Evolutionary conservation across 106 monocot species (phyloP).

Genomic region (Dioscorea alata): DNA sequence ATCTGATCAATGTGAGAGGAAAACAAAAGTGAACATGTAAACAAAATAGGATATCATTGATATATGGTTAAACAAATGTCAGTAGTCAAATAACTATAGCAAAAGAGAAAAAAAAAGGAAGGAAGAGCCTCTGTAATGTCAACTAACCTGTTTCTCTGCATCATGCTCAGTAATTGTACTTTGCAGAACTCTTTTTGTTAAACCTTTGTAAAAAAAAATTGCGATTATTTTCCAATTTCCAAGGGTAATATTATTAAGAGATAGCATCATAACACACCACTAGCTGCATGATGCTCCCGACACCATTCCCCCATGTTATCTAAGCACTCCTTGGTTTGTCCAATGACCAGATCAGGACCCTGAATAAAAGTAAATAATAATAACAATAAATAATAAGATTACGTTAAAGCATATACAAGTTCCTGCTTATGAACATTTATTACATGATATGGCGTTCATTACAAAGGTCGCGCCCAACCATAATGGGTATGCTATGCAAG

Average conservation of each 20-base stretch:
- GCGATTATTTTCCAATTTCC: background rate
- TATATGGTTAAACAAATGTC: too few species aligned
- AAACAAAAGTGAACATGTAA: too few species aligned
- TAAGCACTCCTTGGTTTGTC: slow-evolving; percentile 76
- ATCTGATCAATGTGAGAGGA: too few species aligned
- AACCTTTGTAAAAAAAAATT: slow-evolving; percentile 36
- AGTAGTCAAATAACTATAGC: background rate
- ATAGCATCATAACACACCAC: slow-evolving; percentile 58
- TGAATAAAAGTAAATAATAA: slow-evolving; percentile 12
- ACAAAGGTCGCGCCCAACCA: too few species aligned
- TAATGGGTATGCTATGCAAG: too few species aligned
- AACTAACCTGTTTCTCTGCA: slow-evolving; percentile 80
- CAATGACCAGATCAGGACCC: slow-evolving; percentile 95
- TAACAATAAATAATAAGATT: too few species aligned
- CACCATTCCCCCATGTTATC: slow-evolving; percentile 98
- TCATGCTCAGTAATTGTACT: slow-evolving; percentile 66
- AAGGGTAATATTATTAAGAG: background rate
- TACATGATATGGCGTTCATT: too few species aligned
- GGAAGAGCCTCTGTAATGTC: background rate
- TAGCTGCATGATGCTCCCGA: slow-evolving; percentile 67
- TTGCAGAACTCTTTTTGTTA: slow-evolving; percentile 70
- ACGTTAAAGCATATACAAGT: too few species aligned
- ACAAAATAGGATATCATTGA: too few species aligned
- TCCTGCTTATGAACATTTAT: too few species aligned
- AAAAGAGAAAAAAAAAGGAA: background rate